phyloP scores from a whole-genome alignment of 106 monocot species.

The Platanthera guangdongensis region DNA sequence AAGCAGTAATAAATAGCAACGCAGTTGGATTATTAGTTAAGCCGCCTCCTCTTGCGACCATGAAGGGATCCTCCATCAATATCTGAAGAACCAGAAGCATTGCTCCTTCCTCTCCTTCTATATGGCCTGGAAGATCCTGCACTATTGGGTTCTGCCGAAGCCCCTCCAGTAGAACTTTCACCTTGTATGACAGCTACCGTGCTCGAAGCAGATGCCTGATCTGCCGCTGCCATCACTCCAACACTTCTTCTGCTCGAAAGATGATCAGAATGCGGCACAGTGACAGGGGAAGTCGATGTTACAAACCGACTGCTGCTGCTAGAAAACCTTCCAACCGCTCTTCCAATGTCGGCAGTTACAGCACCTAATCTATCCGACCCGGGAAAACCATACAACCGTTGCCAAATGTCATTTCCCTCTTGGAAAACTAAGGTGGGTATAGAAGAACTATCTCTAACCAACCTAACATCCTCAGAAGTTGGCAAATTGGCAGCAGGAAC shows the following conservation, averaged over 20 bases:
- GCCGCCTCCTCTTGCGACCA: constrained; percentile 56
- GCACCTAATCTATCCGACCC: constrained; percentile 33
- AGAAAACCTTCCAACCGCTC: constrained; percentile 41
- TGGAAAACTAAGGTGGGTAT: constrained; percentile 17
- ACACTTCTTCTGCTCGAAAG: constrained; percentile 13
- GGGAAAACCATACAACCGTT: constrained; percentile 19
- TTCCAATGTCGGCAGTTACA: constrained; percentile 41
- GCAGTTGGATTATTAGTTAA: constrained; percentile 23
- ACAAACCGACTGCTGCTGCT: constrained; percentile 18
- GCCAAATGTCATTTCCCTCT: constrained; percentile 33
- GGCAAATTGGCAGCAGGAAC: constrained; percentile 13
- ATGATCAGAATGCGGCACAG: constrained; percentile 25
- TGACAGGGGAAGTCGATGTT: constrained; percentile 30
- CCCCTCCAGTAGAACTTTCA: constrained; percentile 29
- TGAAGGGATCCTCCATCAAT: constrained; percentile 51
- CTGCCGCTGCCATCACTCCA: constrained; percentile 26
- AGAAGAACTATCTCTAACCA: constrained; percentile 15
- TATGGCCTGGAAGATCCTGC: constrained; percentile 59
- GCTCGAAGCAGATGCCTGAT: constrained; percentile 75
- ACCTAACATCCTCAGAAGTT: constrained; percentile 8
- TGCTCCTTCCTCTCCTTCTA: constrained; percentile 54
- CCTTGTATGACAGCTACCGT: constrained; percentile 80
- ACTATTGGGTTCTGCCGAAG: constrained; percentile 45
- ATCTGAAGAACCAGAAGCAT: constrained; percentile 33
- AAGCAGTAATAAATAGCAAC: constrained; percentile 5